These are phyloP conservation scores for Cyathus striatus DNA, from an alignment of 768 basidiomycete species.

Conservation along the genomic window DNA sequence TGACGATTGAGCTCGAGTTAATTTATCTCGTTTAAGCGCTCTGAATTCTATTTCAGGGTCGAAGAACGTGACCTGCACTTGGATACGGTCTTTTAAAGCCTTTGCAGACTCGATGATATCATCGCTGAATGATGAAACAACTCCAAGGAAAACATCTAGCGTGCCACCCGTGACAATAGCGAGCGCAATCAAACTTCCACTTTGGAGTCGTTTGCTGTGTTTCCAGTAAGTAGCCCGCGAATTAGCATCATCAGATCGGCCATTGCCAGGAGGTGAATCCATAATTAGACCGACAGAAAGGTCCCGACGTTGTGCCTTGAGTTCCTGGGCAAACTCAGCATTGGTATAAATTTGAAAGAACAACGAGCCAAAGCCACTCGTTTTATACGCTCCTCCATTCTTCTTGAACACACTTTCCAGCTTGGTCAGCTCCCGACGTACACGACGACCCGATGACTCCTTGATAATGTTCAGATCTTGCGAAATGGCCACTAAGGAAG, in stretches of 20 bases:
- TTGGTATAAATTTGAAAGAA: too few species aligned
- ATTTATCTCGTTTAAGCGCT: constrained; percentile 10
- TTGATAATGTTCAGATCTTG: too few species aligned
- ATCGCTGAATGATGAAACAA: constrained; percentile 31
- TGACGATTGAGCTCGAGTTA: constrained; percentile 11
- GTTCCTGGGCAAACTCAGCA: too few species aligned
- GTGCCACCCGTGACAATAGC: constrained; percentile 33
- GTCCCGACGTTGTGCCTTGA: constrained; percentile 48
- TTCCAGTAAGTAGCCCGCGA: constrained; percentile 58
- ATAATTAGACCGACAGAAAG: constrained; percentile 41
- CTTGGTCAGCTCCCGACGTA: constrained; percentile 41
- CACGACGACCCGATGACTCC: too few species aligned
- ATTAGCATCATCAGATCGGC: constrained; percentile 31
- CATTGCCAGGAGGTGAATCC: constrained; percentile 52
- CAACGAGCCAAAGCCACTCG: too few species aligned
- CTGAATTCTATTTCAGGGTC: constrained; percentile 52
- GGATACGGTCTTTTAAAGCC: constrained; percentile 23
- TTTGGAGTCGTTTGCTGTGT: constrained; percentile 51
- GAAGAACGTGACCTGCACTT: constrained; percentile 56
- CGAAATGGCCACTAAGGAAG: too few species aligned
- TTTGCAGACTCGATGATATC: constrained; percentile 45
- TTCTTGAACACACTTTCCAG: constrained; percentile 66
- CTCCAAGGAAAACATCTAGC: constrained; percentile 50
- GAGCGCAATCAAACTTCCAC: constrained; percentile 62
- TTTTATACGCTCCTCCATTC: too few species aligned